Base-by-base conservation (phyloP, 345 rosid species). In the Draba incana region DNA sequence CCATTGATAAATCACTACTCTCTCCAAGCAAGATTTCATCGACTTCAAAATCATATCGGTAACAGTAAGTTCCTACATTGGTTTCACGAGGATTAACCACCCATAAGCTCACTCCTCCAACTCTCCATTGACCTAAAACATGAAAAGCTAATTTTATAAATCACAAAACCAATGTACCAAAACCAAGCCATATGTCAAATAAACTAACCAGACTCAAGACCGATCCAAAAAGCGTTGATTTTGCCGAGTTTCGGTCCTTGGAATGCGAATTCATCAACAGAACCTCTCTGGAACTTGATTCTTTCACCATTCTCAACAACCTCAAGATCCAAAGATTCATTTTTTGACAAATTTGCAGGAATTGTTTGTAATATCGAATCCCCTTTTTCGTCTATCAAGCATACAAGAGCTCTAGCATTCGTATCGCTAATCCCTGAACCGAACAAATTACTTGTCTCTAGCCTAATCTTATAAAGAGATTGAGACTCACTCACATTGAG, bases 91-190 rank as follows among this genome's bases (percentile, higher is more conserved):
- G 69, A 74, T 67, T 37, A 38, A 82, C 54, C 10, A 88, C 79
- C 69, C 70, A 54, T 45, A 77, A 35, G 74, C 75, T 81, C 52
- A 78, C 77, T 44, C 85, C 77, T 45, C 82, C 89, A 62, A 88
- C 62, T 79, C 97, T 93, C 98, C 97, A 93, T 70, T 85, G 98
- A 64, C 98, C 96, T 93, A 86, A 79, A 35, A 70, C 79, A 55
- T 25, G 68, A 57, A 50, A 56, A 39, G 24, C 50, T 41, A 27
- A 69, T 3, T 60, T 10, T n/a, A 20, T 12, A 71, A 20, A 28
- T 5, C 20, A 39, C 30, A 67, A 28, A 28, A 16, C 0, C 9
- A 24, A 35, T 3, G 35, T 4, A 54, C 54, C 5, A 35, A 55
- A 55, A 7, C 2, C 15, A 35, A 51, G 6, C 44, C 25, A 3